Base-by-base conservation (phyloP, 2,329 filamentous ascomycete species). In the Aciculosporium take region DNA sequence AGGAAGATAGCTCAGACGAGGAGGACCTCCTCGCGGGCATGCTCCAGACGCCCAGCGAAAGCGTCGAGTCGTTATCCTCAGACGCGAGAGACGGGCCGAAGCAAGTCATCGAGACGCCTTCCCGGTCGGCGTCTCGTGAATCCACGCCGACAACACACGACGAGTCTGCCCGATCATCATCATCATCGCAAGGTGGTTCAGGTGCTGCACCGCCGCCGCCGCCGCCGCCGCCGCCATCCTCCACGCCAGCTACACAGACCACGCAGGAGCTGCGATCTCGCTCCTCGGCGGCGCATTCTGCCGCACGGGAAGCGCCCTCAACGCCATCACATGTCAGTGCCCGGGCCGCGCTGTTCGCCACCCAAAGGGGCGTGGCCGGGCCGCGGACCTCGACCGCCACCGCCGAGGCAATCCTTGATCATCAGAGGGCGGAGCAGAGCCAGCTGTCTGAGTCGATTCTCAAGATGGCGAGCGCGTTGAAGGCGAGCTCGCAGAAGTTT, bases 341-440 rank as follows among this genome's bases (percentile, higher is more conserved):
- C 10, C 65, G 66, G 41, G 62, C 62, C 6, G 61, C 64, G 13
- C 65, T 71, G 45, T 68, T 71, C 50, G 65, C 64, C 37, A 57
- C 51, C 48, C 58, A 59, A 34, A 53, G 59, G 41, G 56, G 61
- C 10, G 52, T 62, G 9, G 51, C 61, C 6, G 53, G 61, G 18
- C 53, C 58, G 1, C 51, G 60, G 41, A 52, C 60, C 3, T 63
- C 68, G 4, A 67, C 67, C 1, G 66, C 73, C 8, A 71, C 73
- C 13, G 70, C 76, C 1, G 86, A 94, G 63, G 71, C 78, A 1
- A 71, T 87, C 25, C 73, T 94, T 33, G 76, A 84, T 51, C 73
- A 82, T 53, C 77, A 94, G 55, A 81, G 84, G 40, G 68, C 68
- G 41, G 86, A 94, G 63, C 88, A 95, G 60, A 86, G 94, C 58